Base-by-base conservation (phyloP, 140 eudicot species). In the Bidens hawaiensis region DNA sequence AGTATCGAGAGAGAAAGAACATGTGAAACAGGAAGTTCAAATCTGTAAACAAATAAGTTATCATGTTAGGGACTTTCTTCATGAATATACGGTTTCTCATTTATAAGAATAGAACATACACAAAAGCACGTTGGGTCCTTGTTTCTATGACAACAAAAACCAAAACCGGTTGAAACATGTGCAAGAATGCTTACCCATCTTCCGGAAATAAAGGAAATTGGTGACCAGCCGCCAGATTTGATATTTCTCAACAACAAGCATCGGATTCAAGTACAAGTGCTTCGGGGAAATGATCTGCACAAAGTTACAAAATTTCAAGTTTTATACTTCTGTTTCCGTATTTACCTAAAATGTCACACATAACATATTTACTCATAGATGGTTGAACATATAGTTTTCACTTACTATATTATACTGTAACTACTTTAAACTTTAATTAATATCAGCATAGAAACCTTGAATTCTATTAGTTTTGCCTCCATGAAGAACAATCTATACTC, bases 1-100 rank as follows among this genome's bases (percentile, higher is more conserved):
- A 93, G 87, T 93, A 93, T 31, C 99, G 95, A 69, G 94, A 96
- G 23, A 93, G 82, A 80, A 93, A 93, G 84, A 93, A 93, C 99
- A 93, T 93, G 83, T 93, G 99, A 71, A 93, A 93, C 76, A 93
- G 82, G 62, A 93, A 93, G 82, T 93, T 96, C 90, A 93, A 75
- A 56, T 93, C 99, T 93, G 95, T 12, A 66, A 63, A 38, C 13
- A 38, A 38, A n/a, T 33, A 69, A 18, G 45, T 30, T 27, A 49
- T 38, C 53, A 60, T 30, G 30, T 67, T 24, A 78, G 75, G 12
- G 23, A n/a, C n/a, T n/a, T n/a, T n/a, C 3, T 51, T 22, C 23
- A 36, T 51, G 23, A 21, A 41, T 40, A 13, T 30, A 48, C 13
- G 25, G 18, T 30, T 30, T 14, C 58, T 45, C 59, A 27, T 47